These are phyloP conservation scores for Stachybotrys chlorohalonatus DNA, from an alignment of 2,329 filamentous ascomycete genomes.

Conservation along the genomic window DNA sequence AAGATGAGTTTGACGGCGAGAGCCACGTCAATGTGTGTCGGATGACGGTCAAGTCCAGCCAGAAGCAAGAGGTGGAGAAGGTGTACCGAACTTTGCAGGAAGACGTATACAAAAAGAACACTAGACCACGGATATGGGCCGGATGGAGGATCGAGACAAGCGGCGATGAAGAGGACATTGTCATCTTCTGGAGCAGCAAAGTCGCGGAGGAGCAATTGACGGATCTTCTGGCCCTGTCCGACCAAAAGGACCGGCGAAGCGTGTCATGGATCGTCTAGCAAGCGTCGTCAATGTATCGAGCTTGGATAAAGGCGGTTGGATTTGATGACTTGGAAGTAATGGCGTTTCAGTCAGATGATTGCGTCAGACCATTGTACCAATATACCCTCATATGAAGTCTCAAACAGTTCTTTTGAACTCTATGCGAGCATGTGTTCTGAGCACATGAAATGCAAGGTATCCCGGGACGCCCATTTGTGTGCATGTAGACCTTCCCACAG, in stretches of 20 bases:
- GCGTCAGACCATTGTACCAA: neutral
- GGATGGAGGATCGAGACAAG: slow-evolving; percentile 34
- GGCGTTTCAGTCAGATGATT: neutral
- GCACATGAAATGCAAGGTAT: slow-evolving; percentile 43
- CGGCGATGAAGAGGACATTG: slow-evolving; percentile 22
- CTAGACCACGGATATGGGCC: slow-evolving; percentile 20
- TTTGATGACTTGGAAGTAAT: neutral
- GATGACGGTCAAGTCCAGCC: slow-evolving; percentile 18
- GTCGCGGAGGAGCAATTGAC: slow-evolving; percentile 23
- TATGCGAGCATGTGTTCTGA: slow-evolving; percentile 29
- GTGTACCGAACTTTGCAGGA: slow-evolving; percentile 23
- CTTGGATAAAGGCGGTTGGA: no score
- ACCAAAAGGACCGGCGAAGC: slow-evolving; percentile 10
- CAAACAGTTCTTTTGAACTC: slow-evolving; percentile 26
- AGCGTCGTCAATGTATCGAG: neutral
- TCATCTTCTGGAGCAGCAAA: slow-evolving; percentile 29
- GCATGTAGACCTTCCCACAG: slow-evolving; percentile 25
- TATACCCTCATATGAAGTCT: slow-evolving; percentile 12
- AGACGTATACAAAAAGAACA: slow-evolving; percentile 17
- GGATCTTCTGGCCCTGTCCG: slow-evolving; percentile 11
- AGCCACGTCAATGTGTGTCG: slow-evolving; percentile 25
- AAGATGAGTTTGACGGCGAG: slow-evolving; percentile 13
- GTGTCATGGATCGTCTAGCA: slow-evolving; percentile 11
- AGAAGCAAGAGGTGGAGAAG: slow-evolving; percentile 21
- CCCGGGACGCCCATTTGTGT: slow-evolving; percentile 47